Percentiles rank a stretch among this genome's conserved stretches.
Conservation (phyloP, 2,329 filamentous ascomycete species). For the Zymoseptoria tritici region DNA sequence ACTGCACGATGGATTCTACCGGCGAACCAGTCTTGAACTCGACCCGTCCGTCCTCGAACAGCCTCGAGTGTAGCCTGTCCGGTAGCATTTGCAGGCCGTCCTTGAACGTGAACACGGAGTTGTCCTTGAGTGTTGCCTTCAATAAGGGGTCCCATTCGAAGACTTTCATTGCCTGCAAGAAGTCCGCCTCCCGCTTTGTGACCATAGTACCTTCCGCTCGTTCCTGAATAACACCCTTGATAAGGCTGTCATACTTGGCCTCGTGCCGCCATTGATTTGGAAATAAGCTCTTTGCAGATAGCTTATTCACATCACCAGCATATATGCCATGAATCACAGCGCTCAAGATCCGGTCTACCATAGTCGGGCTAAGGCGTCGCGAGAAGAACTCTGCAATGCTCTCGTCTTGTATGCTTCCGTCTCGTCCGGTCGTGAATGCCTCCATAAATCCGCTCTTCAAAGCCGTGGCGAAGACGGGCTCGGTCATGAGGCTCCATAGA, state of each 20-base stretch:
- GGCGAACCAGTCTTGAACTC: slow-evolving; percentile 33
- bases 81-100: slow-evolving; percentile 37
- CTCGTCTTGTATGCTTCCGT: slow-evolving; percentile 50
- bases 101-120: slow-evolving; percentile 39
- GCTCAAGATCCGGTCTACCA: slow-evolving; percentile 67
- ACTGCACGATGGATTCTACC: slow-evolving; percentile 41
- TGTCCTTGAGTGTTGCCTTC: slow-evolving; percentile 25
- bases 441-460: slow-evolving; percentile 33
- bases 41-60: slow-evolving; percentile 34
- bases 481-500: slow-evolving; percentile 28
- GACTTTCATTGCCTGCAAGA: slow-evolving; percentile 26
- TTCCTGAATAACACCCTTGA: slow-evolving; percentile 24
- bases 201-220: slow-evolving; percentile 29
- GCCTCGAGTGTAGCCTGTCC: slow-evolving; percentile 29
- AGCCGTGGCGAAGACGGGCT: slow-evolving; percentile 51
- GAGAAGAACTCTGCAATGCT: slow-evolving; percentile 62
- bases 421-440: slow-evolving; percentile 20
- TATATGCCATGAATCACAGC: slow-evolving; percentile 81
- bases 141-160: slow-evolving; percentile 31
- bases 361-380: slow-evolving; percentile 45
- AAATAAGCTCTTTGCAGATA: slow-evolving; percentile 64
- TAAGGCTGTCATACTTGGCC: slow-evolving; percentile 34
- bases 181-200: slow-evolving; percentile 28
- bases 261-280: slow-evolving; percentile 47
- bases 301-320: slow-evolving; percentile 74